Evolutionary conservation across 768 basidiomycete genomes (phyloP).

Genomic region (Cystobasidium tubakii): DNA sequence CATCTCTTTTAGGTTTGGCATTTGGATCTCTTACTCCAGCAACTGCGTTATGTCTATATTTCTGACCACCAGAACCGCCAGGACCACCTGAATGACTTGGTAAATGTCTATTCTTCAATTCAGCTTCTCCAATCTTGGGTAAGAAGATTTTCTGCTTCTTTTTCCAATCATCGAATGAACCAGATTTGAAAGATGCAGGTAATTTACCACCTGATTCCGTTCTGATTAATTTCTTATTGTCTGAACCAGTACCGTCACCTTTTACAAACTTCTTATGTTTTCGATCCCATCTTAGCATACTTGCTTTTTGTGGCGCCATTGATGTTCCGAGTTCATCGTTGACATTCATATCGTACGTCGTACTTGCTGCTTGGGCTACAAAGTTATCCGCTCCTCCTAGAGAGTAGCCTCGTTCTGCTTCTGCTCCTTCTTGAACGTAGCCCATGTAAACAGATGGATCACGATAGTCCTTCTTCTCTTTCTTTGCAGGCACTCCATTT

Average conservation of each 20-base stretch:
- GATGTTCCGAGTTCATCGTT: constrained; percentile 58
- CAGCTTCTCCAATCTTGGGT: constrained; percentile 76
- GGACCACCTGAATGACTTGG: not conserved
- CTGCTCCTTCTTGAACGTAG: constrained; percentile 77
- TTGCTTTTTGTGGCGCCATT: constrained; percentile 50
- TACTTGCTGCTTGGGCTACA: constrained; percentile 69
- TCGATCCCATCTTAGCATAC: constrained; percentile 80
- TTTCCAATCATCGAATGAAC: constrained; percentile 94
- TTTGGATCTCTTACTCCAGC: constrained; percentile 60
- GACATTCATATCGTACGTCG: constrained; percentile 69
- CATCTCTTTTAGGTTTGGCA: constrained; percentile 68
- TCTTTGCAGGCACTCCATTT: constrained; percentile 47
- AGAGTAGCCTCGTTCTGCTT: constrained; percentile 88
- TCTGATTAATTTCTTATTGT: constrained; percentile 86
- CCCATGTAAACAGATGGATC: constrained; percentile 89
- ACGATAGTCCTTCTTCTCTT: constrained; percentile 56
- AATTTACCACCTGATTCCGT: constrained; percentile 87
- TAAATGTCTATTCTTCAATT: constrained; percentile 50
- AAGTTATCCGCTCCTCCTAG: constrained; percentile 71
- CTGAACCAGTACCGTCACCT: constrained; percentile 75
- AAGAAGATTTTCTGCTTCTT: constrained; percentile 65
- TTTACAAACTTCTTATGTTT: constrained; percentile 91
- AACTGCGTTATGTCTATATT: constrained; percentile 67
- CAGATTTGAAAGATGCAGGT: constrained; percentile 85
- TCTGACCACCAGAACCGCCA: constrained; percentile 46